phyloP scores from a whole-genome alignment of 2,329 filamentous ascomycete species.

The Colletotrichum musae region DNA sequence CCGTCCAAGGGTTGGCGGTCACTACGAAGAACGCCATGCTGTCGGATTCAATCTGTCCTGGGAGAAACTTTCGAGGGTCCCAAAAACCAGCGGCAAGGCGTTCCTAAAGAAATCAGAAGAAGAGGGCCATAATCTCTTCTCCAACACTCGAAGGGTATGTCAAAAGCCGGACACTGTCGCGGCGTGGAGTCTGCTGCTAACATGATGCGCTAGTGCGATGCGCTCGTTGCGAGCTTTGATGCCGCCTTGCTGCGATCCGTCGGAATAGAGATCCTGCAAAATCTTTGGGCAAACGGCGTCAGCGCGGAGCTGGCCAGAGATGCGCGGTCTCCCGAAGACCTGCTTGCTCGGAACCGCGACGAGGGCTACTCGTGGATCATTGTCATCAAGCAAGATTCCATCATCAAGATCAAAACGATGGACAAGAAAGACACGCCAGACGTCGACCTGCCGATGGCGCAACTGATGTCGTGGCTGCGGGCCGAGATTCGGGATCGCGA shows the following conservation, averaged over 20 bases:
- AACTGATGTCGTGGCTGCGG: constrained; percentile 85
- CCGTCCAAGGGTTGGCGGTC: constrained; percentile 76
- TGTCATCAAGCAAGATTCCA: constrained; percentile 84
- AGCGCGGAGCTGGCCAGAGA: constrained; percentile 90
- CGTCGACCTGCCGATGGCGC: constrained; percentile 79
- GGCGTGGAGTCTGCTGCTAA: background rate
- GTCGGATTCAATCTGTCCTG: constrained; percentile 94
- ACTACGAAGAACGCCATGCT: constrained; percentile 79
- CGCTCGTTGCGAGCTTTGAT: constrained; percentile 91
- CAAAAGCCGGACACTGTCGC: fast-evolving
- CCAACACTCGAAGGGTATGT: constrained; percentile 30
- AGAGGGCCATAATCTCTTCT: constrained; percentile 73
- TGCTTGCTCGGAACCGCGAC: constrained; percentile 82
- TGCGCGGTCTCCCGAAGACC: constrained; percentile 82
- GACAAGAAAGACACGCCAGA: constrained; percentile 82
- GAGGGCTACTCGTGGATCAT: constrained; percentile 89
- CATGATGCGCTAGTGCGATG: constrained; percentile 76
- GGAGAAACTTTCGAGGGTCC: constrained; percentile 82
- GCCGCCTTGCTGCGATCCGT: constrained; percentile 79
- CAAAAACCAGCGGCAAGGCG: constrained; percentile 66
- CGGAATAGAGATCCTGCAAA: constrained; percentile 83
- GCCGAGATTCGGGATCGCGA: constrained; percentile 87
- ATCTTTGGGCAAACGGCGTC: constrained; percentile 86
- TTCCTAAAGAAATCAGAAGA: constrained; percentile 81
- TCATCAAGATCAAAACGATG: constrained; percentile 84